A percentile compares a stretch with the other conserved stretches of the same genome.
These are phyloP conservation scores for Lagerstroemia fauriei DNA, from an alignment of 441 rosid species.

Conservation along the genomic window DNA sequence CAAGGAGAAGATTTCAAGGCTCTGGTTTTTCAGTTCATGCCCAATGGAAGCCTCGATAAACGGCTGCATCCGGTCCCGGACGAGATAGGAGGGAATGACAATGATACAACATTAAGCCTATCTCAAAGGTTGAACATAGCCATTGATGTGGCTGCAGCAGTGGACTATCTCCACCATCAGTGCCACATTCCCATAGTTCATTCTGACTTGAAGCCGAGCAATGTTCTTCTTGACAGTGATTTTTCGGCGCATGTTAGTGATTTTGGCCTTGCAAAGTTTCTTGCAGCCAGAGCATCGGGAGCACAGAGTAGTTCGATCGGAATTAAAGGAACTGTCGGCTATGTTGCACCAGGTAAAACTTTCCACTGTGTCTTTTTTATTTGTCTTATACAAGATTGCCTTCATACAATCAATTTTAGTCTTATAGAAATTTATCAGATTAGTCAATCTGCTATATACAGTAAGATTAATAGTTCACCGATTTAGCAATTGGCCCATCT, in stretches of 20 bases:
- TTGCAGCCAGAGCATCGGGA: background rate
- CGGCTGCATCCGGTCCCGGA: conserved; percentile 34
- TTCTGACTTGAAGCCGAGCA: conserved; percentile 17
- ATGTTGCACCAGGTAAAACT: conserved; percentile 17
- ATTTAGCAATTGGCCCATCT: too few relatives aligned
- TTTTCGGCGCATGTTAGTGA: conserved; percentile 15
- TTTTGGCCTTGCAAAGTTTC: conserved; percentile 21
- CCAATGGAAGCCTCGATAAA: conserved; percentile 34
- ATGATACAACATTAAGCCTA: conserved; percentile 5
- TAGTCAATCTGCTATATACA: background rate
- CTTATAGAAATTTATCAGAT: too few relatives aligned
- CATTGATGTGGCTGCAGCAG: conserved; percentile 34
- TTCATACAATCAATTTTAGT: too few relatives aligned
- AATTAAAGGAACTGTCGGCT: conserved; percentile 28
- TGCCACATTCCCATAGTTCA: conserved; percentile 31
- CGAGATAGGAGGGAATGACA: background rate
- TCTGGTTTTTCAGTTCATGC: conserved; percentile 34
- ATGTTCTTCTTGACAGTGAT: conserved; percentile 32
- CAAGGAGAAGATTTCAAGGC: conserved; percentile 39
- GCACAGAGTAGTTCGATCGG: conserved; percentile 1
- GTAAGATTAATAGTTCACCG: background rate
- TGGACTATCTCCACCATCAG: conserved; percentile 40
- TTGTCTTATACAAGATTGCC: too few relatives aligned
- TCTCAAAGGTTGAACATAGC: conserved; percentile 34
- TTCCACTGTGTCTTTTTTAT: background rate